Evolutionary conservation across 2,329 filamentous ascomycete species (phyloP).

Genomic region (Chalaropsis ovoidea): DNA sequence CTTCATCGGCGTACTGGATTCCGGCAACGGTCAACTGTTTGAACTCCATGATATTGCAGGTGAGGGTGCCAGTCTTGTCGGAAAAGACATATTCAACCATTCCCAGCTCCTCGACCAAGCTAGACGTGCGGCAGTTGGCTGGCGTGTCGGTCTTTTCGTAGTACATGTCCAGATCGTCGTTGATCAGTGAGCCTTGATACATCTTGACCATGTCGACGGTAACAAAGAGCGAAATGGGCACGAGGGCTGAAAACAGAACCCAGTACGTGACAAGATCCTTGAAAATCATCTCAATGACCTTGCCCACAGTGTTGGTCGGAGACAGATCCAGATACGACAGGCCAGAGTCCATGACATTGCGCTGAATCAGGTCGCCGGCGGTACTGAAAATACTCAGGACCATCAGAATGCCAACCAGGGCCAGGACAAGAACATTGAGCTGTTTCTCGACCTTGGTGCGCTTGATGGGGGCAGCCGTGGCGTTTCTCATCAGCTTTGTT

Average conservation of each 20-base stretch:
- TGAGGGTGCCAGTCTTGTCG: conserved; percentile 92
- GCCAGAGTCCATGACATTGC: conserved; percentile 50
- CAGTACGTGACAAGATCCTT: conserved; percentile 96
- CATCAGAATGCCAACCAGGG: conserved; percentile 76
- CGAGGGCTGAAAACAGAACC: conserved; percentile 92
- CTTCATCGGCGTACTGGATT: conserved; percentile 84
- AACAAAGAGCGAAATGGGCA: conserved; percentile 95
- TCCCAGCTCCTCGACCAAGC: conserved; percentile 88
- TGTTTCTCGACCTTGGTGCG: conserved; percentile 89
- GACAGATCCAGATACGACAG: conserved; percentile 65
- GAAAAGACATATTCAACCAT: conserved; percentile 99
- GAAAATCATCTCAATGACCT: conserved; percentile 69
- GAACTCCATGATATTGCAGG: conserved; percentile 98
- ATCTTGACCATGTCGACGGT: conserved; percentile 98
- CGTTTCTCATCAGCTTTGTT: conserved; percentile 97
- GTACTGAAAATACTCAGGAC: conserved; percentile 81
- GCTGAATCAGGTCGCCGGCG: conserved; percentile 75
- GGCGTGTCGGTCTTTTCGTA: conserved; percentile 92
- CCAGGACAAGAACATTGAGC: conserved; percentile 86
- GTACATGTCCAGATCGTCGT: conserved; percentile 95
- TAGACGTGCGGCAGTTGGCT: conserved; percentile 90
- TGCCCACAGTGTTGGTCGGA: conserved; percentile 43
- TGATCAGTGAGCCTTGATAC: conserved; percentile 94
- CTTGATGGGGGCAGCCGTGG: conserved; percentile 94
- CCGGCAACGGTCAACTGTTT: conserved; percentile 88